phyloP scores from a whole-genome alignment of 495 filamentous ascomycete species.

The Glarea lozoyensis region DNA sequence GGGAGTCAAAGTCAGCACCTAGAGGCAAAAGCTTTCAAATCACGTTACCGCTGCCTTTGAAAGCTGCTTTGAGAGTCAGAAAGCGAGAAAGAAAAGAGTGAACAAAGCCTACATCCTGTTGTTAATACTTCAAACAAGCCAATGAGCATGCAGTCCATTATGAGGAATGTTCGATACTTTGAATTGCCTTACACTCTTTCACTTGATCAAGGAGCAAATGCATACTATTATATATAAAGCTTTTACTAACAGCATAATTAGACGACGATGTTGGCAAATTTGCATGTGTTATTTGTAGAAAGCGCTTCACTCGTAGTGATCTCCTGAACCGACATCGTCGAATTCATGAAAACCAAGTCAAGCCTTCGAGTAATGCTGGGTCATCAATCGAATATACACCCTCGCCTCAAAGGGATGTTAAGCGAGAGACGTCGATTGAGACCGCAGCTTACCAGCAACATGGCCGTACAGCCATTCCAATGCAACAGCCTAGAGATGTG shows the following conservation, averaged over 20 bases:
- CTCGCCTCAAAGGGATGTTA: neutral
- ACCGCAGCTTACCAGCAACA: neutral
- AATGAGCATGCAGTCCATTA: too few species aligned
- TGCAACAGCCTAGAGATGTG: neutral
- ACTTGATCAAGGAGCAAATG: neutral
- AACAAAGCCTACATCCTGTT: too few species aligned
- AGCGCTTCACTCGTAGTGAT: conserved; percentile 18
- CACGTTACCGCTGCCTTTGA: too few species aligned
- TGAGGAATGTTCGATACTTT: too few species aligned
- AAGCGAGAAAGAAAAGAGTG: too few species aligned
- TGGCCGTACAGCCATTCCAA: conserved; percentile 2
- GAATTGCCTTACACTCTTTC: neutral
- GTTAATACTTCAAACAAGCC: too few species aligned
- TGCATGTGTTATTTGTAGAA: conserved; percentile 14
- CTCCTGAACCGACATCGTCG: conserved; percentile 17
- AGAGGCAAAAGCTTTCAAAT: too few species aligned
- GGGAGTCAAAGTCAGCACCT: too few species aligned
- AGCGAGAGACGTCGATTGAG: too few species aligned
- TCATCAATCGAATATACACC: conserved; percentile 4
- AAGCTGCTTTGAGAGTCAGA: too few species aligned
- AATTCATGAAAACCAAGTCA: conserved; percentile 11
- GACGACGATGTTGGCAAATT: conserved; percentile 18
- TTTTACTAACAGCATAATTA: too few species aligned
- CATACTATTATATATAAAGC: too few species aligned
- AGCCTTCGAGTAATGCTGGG: conserved; percentile 1